A percentile compares a stretch with the other conserved stretches of the same genome.
phyloP scores from a whole-genome alignment of 306 rosid species.

The Inga leiocalycina region DNA sequence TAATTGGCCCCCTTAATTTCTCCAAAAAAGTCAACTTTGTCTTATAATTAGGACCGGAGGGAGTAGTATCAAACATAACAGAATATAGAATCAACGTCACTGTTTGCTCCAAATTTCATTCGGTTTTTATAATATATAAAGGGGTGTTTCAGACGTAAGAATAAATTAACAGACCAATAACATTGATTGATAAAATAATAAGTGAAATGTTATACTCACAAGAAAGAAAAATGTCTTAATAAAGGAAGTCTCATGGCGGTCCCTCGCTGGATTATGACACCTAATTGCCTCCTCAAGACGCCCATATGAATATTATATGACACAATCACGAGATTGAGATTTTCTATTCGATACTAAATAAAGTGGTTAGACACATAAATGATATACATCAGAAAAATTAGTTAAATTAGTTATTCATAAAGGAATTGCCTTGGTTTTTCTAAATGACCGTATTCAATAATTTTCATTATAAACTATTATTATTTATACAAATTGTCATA shows the following conservation, averaged over 20 bases:
- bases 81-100: background rate
- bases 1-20: too few species aligned
- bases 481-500: too few species aligned
- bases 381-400: too few species aligned
- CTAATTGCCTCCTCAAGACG: background rate
- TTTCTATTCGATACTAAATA: too few species aligned
- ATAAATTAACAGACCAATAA: background rate
- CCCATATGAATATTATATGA: background rate
- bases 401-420: too few species aligned
- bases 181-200: background rate
- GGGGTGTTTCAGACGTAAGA: background rate
- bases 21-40: too few species aligned
- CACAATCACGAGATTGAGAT: background rate
- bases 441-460: too few species aligned
- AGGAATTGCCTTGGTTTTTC: too few species aligned
- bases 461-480: too few species aligned
- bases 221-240: background rate
- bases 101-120: background rate
- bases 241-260: background rate
- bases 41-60: too few species aligned
- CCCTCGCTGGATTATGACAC: background rate
- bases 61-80: background rate
- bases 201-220: background rate
- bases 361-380: too few species aligned
- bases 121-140: background rate